phyloP scores from a whole-genome alignment of 225 moss, liverwort and hornwort species.

The Physcomitrium patens region DNA sequence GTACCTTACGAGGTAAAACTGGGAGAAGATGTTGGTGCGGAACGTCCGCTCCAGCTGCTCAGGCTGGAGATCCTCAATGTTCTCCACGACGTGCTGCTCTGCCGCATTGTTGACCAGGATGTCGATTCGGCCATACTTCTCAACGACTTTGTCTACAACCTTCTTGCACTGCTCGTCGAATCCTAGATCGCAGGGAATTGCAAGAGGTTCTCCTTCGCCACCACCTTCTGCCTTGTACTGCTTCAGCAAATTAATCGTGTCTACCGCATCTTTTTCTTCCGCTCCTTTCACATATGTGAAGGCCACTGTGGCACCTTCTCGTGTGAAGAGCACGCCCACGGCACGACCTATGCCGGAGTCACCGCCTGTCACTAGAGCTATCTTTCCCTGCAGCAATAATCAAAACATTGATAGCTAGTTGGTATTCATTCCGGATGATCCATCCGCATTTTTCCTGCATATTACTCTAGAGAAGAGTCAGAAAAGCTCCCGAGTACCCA shows the following conservation, averaged over 20 bases:
- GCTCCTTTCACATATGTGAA: constrained; percentile 48
- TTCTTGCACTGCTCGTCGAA: constrained; percentile 71
- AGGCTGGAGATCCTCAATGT: constrained; percentile 63
- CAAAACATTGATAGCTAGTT: not conserved
- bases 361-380: constrained; percentile 65
- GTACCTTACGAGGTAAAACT: constrained; percentile 56
- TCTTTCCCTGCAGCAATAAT: constrained; percentile 48
- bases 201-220: constrained; percentile 54
- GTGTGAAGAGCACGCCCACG: constrained; percentile 50
- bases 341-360: constrained; percentile 73
- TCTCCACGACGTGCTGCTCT: constrained; percentile 55
- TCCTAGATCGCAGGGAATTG: constrained; percentile 53
- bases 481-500: not conserved
- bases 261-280: constrained; percentile 64
- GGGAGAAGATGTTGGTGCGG: constrained; percentile 69
- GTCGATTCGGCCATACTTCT: constrained; percentile 61
- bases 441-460: too few species aligned
- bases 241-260: constrained; percentile 54
- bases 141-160: constrained; percentile 52
- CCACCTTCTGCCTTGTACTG: constrained; percentile 35
- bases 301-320: constrained; percentile 69
- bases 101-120: constrained; percentile 73
- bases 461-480: not conserved
- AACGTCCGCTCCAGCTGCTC: constrained; percentile 69
- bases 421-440: not conserved